Evolutionary conservation across 164 flowering plant genomes (phyloP).

Genomic region (Litsea cubeba): DNA sequence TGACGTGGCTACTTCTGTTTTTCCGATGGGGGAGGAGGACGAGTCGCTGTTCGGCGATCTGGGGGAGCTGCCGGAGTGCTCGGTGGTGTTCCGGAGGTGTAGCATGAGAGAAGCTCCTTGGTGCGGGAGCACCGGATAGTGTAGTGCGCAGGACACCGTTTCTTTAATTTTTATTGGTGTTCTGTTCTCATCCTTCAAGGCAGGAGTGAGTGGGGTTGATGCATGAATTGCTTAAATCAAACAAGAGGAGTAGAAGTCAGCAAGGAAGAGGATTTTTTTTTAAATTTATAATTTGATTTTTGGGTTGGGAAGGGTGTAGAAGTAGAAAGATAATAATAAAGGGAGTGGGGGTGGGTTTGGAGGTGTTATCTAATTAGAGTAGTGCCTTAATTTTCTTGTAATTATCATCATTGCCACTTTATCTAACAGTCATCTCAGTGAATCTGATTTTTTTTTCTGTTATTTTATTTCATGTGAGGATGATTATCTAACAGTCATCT

Average conservation of each 20-base stretch:
- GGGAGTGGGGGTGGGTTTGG: background rate
- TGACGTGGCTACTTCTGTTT: conserved; percentile 26
- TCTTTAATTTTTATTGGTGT: background rate
- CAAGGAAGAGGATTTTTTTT: background rate
- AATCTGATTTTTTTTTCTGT: no score
- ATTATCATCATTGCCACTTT: conserved; percentile 1
- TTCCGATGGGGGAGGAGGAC: conserved; percentile 62
- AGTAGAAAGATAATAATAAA: conserved; percentile 18
- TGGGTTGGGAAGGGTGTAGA: conserved; percentile 13
- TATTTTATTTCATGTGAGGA: no score
- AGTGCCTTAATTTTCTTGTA: conserved; percentile 26
- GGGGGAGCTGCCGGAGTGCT: conserved; percentile 84
- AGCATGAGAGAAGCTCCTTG: conserved; percentile 23
- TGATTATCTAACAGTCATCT: background rate
- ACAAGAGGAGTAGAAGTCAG: conserved; percentile 17
- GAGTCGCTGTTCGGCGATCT: conserved; percentile 80
- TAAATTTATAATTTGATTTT: background rate
- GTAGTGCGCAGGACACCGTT: background rate
- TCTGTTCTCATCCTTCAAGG: background rate
- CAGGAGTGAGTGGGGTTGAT: no score
- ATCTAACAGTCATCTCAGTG: background rate
- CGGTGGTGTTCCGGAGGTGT: conserved; percentile 54
- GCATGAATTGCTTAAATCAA: conserved; percentile 15
- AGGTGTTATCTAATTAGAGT: no score
- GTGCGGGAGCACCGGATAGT: conserved; percentile 40